Percentiles rank a stretch among this genome's conserved stretches.
Evolutionary conservation across 331 rosid genomes (phyloP).

Genomic region (Quercus phellos): DNA sequence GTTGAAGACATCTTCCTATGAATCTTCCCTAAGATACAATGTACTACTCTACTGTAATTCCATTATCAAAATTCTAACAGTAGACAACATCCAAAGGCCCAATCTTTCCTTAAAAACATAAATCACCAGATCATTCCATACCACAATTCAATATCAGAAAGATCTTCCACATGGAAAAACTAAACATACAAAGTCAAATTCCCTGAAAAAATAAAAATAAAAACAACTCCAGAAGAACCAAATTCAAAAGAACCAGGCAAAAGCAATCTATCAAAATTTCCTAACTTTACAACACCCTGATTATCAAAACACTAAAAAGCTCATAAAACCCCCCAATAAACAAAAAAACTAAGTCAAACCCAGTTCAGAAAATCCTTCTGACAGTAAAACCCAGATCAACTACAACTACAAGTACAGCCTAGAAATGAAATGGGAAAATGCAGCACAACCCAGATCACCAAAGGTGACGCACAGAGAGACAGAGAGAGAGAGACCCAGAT

Average conservation of each 20-base stretch:
- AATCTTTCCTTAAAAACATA: constrained; percentile 6
- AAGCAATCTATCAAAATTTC: not conserved
- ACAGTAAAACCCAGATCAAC: constrained; percentile 1
- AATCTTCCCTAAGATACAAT: constrained; percentile 30
- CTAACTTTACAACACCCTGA: not conserved
- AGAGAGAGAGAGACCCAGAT: constrained; percentile 1
- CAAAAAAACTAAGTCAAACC: constrained; percentile 19
- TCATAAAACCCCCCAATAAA: constrained; percentile 2
- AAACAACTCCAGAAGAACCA: constrained; percentile 17
- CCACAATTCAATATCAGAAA: constrained; percentile 22
- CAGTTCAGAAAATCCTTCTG: constrained; percentile 16
- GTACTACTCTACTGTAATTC: constrained; percentile 16
- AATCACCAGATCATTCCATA: constrained; percentile 12
- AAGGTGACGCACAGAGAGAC: not conserved
- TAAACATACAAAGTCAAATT: constrained; percentile 1
- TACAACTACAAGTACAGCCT: not conserved
- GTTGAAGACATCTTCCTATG: constrained; percentile 54
- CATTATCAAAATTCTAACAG: constrained; percentile 18
- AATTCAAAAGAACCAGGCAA: constrained; percentile 2
- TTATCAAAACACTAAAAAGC: not conserved
- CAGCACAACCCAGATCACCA: constrained; percentile 42
- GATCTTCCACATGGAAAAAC: constrained; percentile 1
- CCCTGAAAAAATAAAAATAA: constrained; percentile 1
- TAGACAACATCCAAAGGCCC: constrained; percentile 19
- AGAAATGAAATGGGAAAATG: constrained; percentile 17